Evolutionary conservation across 2,329 filamentous ascomycete genomes (phyloP), one percentile per base, ranked within the genome.

Genomic region (Didymella keratinophila): DNA sequence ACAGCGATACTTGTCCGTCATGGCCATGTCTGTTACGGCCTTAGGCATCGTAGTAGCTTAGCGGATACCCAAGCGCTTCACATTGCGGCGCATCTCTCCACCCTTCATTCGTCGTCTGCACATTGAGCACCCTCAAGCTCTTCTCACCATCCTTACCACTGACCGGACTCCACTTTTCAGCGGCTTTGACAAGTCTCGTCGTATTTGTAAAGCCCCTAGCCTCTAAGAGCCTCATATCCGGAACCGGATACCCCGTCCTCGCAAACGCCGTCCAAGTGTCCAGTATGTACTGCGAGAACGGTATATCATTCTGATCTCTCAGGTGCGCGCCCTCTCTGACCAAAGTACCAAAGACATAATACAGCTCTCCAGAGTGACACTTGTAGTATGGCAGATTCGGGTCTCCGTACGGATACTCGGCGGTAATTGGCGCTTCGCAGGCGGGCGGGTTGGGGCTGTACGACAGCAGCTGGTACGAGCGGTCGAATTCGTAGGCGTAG

Each of bases 231-330:
- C 20, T 44, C 10, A 16, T 4, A 12, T 66, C 63, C 1, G 67
- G 68, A 43, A 68, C 71, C 2, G 72, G 73, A 41, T 73, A 36
- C 30, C 60, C 60, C 5, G 67, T 70, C 57, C 72, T 61, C 20
- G 64, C 75, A 62, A 78, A 78, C 7, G 67, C 61, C 9, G 68
- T 66, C 72, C 72, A 76, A 4, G 61, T 66, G 54, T 76, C 74
- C 3, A 76, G 51, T 12, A 73, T 53, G 44, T 66, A 72, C 56
- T 76, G 74, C 12, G 52, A 52, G 45, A 76, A 75, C 1, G 66
- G 65, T 2, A 76, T 64, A 56, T 77, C 75, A 18, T 65, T 32
- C 6, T 71, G 60, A 52, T 77, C 74, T 1, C 74, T 61, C 8
- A 60, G 56, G 4, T 63, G 62, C 9, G 67, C 60, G 1, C 75